Evolutionary conservation across 202 grass and related monocot genomes (phyloP).

Genomic region (Setaria italica): DNA sequence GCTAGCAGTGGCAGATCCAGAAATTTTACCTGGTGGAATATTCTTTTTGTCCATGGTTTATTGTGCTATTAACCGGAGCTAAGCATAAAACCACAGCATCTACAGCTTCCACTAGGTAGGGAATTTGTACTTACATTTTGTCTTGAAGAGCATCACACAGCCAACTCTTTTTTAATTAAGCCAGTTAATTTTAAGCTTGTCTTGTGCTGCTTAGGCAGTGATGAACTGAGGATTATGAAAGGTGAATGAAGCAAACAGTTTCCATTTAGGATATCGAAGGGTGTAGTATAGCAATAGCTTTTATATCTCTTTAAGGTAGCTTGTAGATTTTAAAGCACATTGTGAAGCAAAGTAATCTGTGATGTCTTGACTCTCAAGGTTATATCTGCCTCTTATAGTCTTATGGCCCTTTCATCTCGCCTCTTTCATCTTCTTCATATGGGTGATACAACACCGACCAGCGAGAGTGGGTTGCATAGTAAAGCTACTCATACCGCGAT

Average conservation of each 20-base stretch:
- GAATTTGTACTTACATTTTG: not conserved
- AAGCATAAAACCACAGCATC: not conserved
- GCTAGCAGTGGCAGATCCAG: not conserved
- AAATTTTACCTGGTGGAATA: slow-evolving; percentile 12
- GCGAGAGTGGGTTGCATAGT: not conserved
- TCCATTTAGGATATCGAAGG: slow-evolving; percentile 1
- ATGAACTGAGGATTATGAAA: not conserved
- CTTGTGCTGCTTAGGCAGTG: not conserved
- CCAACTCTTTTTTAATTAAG: not conserved
- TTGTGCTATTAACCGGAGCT: not conserved
- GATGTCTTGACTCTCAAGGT: not conserved
- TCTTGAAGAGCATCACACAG: slow-evolving; percentile 11
- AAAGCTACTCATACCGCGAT: slow-evolving; percentile 23
- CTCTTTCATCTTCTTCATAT: slow-evolving; percentile 6
- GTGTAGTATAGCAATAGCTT: not conserved
- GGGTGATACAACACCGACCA: slow-evolving; percentile 9
- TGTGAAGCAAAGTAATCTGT: slow-evolving; percentile 29
- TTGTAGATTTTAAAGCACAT: not conserved
- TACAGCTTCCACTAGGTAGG: slow-evolving; percentile 8
- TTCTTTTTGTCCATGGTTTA: slow-evolving; percentile 1
- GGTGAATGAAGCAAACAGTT: slow-evolving; percentile 34
- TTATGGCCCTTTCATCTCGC: not conserved
- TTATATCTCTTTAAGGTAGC: not conserved
- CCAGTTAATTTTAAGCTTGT: slow-evolving; percentile 31
- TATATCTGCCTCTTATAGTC: not conserved